Evolutionary conservation across 805 yeast species (phyloP).

Genomic region (Candida morakotiae): DNA sequence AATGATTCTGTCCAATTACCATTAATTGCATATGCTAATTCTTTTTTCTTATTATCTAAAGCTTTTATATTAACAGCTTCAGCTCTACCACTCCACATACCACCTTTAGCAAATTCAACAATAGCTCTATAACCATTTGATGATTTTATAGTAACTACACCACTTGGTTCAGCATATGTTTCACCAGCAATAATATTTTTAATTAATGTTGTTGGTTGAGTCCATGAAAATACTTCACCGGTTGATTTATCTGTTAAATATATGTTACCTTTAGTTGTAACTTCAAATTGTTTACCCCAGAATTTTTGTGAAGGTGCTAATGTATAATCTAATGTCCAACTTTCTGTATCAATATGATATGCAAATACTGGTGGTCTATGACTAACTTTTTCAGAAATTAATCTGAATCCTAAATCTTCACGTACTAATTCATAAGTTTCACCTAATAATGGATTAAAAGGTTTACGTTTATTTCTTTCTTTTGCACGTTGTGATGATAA

Average conservation of each 20-base stretch:
- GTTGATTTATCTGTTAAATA: slow-evolving; percentile 52
- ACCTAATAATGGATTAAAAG: slow-evolving; percentile 91
- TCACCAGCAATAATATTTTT: slow-evolving; percentile 94
- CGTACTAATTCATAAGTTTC: slow-evolving; percentile 90
- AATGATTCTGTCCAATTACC: slow-evolving; percentile 88
- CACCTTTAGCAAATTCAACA: slow-evolving; percentile 73
- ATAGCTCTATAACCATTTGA: slow-evolving; percentile 67
- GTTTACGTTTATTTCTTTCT: slow-evolving; percentile 76
- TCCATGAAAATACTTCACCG: slow-evolving; percentile 77
- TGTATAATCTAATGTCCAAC: slow-evolving; percentile 68
- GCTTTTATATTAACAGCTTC: slow-evolving; percentile 57
- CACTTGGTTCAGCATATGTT: slow-evolving; percentile 83
- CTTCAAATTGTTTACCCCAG: slow-evolving; percentile 92
- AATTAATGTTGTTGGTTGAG: slow-evolving; percentile 75
- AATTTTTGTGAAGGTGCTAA: slow-evolving; percentile 79
- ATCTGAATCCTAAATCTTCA: slow-evolving; percentile 72
- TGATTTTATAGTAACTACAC: slow-evolving; percentile 61
- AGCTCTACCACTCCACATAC: slow-evolving; percentile 79
- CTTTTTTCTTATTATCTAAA: slow-evolving; percentile 29
- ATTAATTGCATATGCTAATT: slow-evolving; percentile 38
- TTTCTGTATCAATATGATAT: slow-evolving; percentile 61
- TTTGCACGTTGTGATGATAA: slow-evolving; percentile 70
- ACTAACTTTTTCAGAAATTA: slow-evolving; percentile 78
- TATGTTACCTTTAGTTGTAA: slow-evolving; percentile 69
- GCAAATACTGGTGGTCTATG: slow-evolving; percentile 90